phyloP scores from a whole-genome alignment of 306 rosid genomes.

The Vachellia collinsii region DNA sequence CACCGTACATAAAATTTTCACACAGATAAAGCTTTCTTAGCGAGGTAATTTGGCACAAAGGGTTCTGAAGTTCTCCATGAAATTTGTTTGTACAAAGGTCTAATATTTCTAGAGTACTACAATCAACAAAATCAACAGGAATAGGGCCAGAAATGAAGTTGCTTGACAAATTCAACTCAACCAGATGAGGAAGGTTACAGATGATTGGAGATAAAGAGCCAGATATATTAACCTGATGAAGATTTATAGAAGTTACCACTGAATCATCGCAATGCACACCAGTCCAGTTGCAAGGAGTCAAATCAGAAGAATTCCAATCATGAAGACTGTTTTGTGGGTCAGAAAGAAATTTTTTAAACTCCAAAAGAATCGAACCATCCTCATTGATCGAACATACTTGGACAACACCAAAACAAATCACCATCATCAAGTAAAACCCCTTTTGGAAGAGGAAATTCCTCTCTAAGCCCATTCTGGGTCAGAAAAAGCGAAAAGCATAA shows the following conservation, averaged over 20 bases:
- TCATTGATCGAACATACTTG: constrained; percentile 50
- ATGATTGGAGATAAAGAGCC: constrained; percentile 64
- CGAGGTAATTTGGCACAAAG: constrained; percentile 50
- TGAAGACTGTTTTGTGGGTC: constrained; percentile 59
- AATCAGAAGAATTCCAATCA: constrained; percentile 60
- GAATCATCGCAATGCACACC: constrained; percentile 61
- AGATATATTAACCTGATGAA: constrained; percentile 53
- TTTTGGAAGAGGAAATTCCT: constrained; percentile 33
- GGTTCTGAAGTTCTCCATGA: constrained; percentile 53
- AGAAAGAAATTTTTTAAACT: constrained; percentile 49
- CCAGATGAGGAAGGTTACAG: constrained; percentile 57
- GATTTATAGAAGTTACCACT: constrained; percentile 64
- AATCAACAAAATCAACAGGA: constrained; percentile 50
- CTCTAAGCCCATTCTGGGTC: constrained; percentile 44
- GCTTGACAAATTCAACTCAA: constrained; percentile 62
- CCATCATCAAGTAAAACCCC: constrained; percentile 39
- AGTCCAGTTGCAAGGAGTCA: constrained; percentile 74
- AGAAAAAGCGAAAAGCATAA: constrained; percentile 30
- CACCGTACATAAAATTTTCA: constrained; percentile 66
- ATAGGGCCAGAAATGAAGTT: constrained; percentile 66
- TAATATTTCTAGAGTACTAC: constrained; percentile 58
- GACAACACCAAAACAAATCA: constrained; percentile 39
- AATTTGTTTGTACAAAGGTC: constrained; percentile 83
- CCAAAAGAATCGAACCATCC: constrained; percentile 64
- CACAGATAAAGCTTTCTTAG: constrained; percentile 68